Evolutionary conservation across 331 rosid genomes (phyloP).

Genomic region (Stylosanthes scabra): DNA sequence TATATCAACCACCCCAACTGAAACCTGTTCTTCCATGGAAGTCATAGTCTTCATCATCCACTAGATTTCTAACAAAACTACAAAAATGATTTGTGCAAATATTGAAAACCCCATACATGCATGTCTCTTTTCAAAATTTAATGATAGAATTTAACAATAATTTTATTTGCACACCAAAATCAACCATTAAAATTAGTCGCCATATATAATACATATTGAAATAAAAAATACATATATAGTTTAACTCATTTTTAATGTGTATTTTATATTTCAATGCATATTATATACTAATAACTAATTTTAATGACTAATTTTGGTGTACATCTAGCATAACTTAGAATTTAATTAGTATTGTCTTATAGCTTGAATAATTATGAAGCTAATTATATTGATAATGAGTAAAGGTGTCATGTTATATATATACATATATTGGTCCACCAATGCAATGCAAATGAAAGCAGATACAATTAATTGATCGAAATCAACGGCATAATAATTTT

Average conservation of each 20-base stretch:
- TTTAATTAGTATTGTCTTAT: too few species aligned
- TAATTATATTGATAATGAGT: too few species aligned
- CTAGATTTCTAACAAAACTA: not conserved
- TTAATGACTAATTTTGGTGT: too few species aligned
- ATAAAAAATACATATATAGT: too few species aligned
- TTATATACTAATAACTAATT: too few species aligned
- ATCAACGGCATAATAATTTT: slow-evolving; percentile 8
- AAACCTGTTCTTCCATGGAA: not conserved
- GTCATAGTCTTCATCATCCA: not conserved
- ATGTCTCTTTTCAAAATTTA: not conserved
- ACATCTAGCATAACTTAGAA: too few species aligned
- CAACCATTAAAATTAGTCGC: too few species aligned
- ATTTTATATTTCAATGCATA: too few species aligned
- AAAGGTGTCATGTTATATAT: not conserved
- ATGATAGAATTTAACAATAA: not conserved
- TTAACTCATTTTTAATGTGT: too few species aligned
- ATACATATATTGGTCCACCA: slow-evolving; percentile 21
- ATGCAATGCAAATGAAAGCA: not conserved
- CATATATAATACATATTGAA: too few species aligned
- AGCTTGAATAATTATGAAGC: too few species aligned
- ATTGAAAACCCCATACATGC: not conserved
- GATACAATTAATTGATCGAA: not conserved
- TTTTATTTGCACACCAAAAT: too few species aligned
- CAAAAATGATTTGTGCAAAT: not conserved
- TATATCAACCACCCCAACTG: slow-evolving; percentile 3